A percentile compares a stretch with the other conserved stretches of the same genome.
phyloP scores from a whole-genome alignment of 116 monocot species.

The Thalassia testudinum region DNA sequence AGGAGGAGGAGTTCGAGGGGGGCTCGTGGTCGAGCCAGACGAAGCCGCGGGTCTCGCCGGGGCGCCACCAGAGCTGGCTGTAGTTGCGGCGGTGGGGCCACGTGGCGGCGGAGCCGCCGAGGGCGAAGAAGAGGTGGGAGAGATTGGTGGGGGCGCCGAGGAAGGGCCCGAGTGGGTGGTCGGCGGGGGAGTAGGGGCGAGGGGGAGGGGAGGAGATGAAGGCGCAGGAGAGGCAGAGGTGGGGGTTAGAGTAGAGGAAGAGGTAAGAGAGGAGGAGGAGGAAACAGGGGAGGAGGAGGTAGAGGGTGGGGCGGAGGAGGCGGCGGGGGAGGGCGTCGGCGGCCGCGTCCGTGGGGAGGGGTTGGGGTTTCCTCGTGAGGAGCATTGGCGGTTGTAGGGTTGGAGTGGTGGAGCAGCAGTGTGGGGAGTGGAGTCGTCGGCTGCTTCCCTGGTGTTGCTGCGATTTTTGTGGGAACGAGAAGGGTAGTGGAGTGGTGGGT shows the following conservation, averaged over 20 bases:
- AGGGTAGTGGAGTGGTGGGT: too few relatives aligned
- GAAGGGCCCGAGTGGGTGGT: not conserved
- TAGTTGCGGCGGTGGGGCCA: constrained; percentile 25
- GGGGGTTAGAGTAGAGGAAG: not conserved
- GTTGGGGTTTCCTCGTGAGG: not conserved
- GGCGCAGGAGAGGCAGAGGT: not conserved
- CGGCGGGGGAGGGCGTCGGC: not conserved
- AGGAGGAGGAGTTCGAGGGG: not conserved
- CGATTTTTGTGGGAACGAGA: too few relatives aligned
- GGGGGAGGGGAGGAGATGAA: not conserved
- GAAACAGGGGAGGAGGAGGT: not conserved
- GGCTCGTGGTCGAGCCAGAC: constrained; percentile 50
- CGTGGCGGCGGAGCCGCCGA: constrained; percentile 14
- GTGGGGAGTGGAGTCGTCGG: too few relatives aligned
- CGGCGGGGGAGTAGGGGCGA: not conserved
- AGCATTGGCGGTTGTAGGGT: too few relatives aligned
- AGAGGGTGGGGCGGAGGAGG: not conserved
- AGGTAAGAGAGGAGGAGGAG: constrained; percentile 8
- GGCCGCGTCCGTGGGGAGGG: not conserved
- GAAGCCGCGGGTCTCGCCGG: constrained; percentile 21
- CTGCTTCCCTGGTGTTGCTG: too few relatives aligned
- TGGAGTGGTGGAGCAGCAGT: too few relatives aligned
- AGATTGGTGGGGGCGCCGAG: constrained; percentile 7
- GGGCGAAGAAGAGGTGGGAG: constrained; percentile 31
- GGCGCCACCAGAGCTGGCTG: constrained; percentile 53